phyloP scores from a whole-genome alignment of 2,329 filamentous ascomycete species.

The Achaetomium macrosporum region DNA sequence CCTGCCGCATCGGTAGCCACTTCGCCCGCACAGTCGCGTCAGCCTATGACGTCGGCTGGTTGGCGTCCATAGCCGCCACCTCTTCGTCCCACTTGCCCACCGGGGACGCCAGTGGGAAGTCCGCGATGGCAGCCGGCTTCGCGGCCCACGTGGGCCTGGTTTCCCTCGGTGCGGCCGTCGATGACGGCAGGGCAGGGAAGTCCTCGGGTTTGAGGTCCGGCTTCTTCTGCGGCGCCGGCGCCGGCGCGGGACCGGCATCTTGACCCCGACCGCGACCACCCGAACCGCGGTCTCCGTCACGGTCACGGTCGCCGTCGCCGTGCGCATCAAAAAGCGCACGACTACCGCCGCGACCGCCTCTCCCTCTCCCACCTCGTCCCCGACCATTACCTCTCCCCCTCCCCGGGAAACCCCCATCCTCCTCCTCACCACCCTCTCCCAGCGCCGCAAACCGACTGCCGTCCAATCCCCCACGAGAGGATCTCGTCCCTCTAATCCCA shows the following conservation, averaged over 20 bases:
- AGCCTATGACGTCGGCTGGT: not conserved
- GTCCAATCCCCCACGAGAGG: conserved; percentile 31
- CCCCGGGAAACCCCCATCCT: conserved; percentile 12
- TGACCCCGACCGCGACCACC: not conserved
- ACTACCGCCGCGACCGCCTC: conserved; percentile 31
- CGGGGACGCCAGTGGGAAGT: conserved; percentile 31
- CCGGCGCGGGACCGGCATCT: conserved; percentile 11
- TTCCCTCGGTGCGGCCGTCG: conserved; percentile 23
- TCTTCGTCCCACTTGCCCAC: conserved; percentile 53
- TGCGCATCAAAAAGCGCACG: conserved; percentile 22
- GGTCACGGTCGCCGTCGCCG: not conserved
- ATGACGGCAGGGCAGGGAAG: conserved; percentile 36
- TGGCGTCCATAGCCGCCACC: conserved; percentile 36
- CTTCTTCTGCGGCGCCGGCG: conserved; percentile 1
- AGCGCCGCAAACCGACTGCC: conserved; percentile 38
- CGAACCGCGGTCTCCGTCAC: not conserved
- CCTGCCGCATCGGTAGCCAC: not conserved
- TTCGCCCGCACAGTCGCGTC: not conserved
- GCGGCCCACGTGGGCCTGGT: conserved; percentile 25
- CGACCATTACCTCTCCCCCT: conserved; percentile 3
- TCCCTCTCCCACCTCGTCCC: conserved; percentile 23
- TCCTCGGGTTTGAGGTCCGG: conserved; percentile 32
- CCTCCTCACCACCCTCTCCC: conserved; percentile 26
- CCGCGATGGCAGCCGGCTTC: conserved; percentile 15
- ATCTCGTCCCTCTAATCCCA: conserved; percentile 25